Evolutionary conservation across 768 basidiomycete genomes (phyloP), one percentile per base, ranked within the genome.

Genomic region (Suillus americanus): DNA sequence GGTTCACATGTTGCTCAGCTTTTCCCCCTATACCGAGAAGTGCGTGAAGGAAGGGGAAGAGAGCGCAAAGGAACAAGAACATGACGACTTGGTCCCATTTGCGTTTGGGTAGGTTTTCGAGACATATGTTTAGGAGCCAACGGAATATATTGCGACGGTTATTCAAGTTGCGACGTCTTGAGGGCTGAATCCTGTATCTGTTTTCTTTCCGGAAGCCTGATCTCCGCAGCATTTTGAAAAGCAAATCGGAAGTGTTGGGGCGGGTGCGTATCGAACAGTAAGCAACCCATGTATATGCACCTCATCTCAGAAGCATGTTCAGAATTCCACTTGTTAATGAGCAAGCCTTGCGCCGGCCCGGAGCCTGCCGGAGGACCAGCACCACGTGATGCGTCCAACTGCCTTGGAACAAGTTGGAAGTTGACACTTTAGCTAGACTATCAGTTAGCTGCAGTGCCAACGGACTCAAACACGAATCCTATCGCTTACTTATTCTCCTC

Each of bases 11-110:
- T 60, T 64, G 59, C 25, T 50, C 51, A 3, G 10, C 20, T 33
- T 54, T 38, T 35, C n/a, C 12, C 8, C 67, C 67, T 23, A 75
- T 65, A 50, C 75, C 74, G 30, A 73, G 40, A 38, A 75, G 43
- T 61, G 75, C 72, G 28, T 55, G 70, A 57, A 75, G 48, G 65
- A 75, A 77, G 60, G 35, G 41, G 40, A 75, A 60, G 45, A 72
- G 51, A 51, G 67, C 72, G 43, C 65, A 75, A 50, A 25, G 61
- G 67, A 75, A 77, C 65, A 69, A 45, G 63, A 68, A 16, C 35
- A 74, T 45, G 62, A 75, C 50, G 62, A 69, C 45, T 43, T 64
- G 67, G n/a, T 74, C 72, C 70, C 70, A 71, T 37, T 55, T 60
- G 9, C 50, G 57, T 53, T 64, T 65, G 56, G 72, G 65, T 45